Conservation (phyloP, 2,329 filamentous ascomycete genomes). For the Fusarium chuoi region DNA sequence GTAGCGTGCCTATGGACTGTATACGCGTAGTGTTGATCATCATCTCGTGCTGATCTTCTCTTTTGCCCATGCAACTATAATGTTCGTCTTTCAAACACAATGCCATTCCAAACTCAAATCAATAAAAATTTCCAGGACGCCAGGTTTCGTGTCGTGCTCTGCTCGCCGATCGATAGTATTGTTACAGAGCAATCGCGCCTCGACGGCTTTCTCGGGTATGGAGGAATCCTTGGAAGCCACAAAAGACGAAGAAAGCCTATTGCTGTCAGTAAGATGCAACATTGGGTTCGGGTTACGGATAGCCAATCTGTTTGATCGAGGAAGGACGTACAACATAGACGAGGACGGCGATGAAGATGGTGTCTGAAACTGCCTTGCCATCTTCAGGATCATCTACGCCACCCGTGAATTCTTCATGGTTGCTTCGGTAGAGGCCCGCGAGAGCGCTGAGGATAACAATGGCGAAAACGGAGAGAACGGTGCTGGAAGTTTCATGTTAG, state of each 20-base stretch:
- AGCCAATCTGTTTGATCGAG: background rate
- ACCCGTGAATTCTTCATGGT: conserved; percentile 87
- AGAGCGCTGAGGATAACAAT: conserved; percentile 72
- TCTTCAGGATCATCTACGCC: conserved; percentile 76
- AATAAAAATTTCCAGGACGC: conserved; percentile 43
- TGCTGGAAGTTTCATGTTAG: conserved; percentile 63
- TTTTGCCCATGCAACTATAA: conserved; percentile 4
- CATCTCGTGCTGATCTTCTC: conserved; percentile 9
- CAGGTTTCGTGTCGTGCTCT: conserved; percentile 40
- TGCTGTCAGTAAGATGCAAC: conserved; percentile 5
- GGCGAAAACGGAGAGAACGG: conserved; percentile 73
- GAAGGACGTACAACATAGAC: conserved; percentile 81
- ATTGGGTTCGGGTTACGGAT: background rate
- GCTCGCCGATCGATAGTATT: conserved; percentile 26
- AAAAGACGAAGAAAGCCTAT: conserved; percentile 90
- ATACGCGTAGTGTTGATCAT: conserved; percentile 30
- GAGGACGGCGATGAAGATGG: conserved; percentile 87
- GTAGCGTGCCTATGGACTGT: conserved; percentile 13
- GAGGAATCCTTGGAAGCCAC: conserved; percentile 86
- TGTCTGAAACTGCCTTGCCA: conserved; percentile 80
- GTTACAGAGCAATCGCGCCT: conserved; percentile 81
- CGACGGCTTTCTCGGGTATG: conserved; percentile 85
- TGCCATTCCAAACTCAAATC: conserved; percentile 42
- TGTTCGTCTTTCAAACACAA: conserved; percentile 39
- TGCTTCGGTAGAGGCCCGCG: conserved; percentile 78